Evolutionary conservation across 805 yeast species (phyloP).

Genomic region (Candida parachauliodes): DNA sequence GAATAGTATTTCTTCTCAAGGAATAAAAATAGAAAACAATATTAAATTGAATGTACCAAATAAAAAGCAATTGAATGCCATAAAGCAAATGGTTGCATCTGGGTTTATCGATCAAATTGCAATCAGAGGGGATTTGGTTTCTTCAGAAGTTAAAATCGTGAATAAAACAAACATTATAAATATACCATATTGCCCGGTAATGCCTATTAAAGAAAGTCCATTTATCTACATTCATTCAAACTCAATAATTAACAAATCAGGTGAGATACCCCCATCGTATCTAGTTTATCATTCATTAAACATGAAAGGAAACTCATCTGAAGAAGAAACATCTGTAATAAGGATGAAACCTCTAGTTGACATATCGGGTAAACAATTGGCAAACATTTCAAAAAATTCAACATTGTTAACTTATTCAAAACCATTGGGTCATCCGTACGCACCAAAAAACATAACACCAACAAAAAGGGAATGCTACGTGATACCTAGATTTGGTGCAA

Average conservation of each 20-base stretch:
- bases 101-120: constrained; percentile 93
- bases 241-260: constrained; percentile 58
- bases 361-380: constrained; percentile 67
- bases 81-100: constrained; percentile 89
- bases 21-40: constrained; percentile 25
- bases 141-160: constrained; percentile 57
- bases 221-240: constrained; percentile 77
- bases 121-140: constrained; percentile 70
- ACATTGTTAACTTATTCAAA: constrained; percentile 80
- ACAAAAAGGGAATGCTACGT: constrained; percentile 84
- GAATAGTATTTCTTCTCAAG: constrained; percentile 46
- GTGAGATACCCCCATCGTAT: constrained; percentile 75
- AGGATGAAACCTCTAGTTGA: constrained; percentile 78
- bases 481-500: constrained; percentile 85
- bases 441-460: constrained; percentile 63
- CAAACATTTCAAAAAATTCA: constrained; percentile 72
- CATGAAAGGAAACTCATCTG: constrained; percentile 43
- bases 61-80: constrained; percentile 63
- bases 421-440: constrained; percentile 88
- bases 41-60: constrained; percentile 64
- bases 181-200: constrained; percentile 63
- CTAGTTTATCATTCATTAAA: constrained; percentile 71
- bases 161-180: constrained; percentile 55
- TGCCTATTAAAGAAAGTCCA: constrained; percentile 42
- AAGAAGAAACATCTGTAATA: constrained; percentile 40